A percentile compares a stretch with the other conserved stretches of the same genome.
These are phyloP conservation scores for Thymus quinquecostatus DNA, from an alignment of 257 asterid genomes.

Conservation along the genomic window DNA sequence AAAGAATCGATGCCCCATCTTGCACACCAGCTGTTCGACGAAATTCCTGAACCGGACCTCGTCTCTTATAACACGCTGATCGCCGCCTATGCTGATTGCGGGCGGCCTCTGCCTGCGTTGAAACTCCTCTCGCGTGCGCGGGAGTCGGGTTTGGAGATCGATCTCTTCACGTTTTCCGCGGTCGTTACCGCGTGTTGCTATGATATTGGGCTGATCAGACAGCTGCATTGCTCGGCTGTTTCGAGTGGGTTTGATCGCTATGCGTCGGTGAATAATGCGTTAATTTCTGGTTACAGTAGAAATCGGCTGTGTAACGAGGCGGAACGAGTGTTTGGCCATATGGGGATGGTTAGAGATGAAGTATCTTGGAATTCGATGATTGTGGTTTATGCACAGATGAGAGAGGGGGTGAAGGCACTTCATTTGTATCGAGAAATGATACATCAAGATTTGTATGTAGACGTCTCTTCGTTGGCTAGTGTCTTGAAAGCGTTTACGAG, in stretches of 20 bases:
- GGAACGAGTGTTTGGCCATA: constrained; percentile 47
- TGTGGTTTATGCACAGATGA: constrained; percentile 68
- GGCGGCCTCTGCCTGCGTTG: constrained; percentile 44
- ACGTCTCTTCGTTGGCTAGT: constrained; percentile 78
- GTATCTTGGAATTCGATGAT: constrained; percentile 90
- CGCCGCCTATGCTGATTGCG: constrained; percentile 71
- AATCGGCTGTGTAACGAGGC: constrained; percentile 51
- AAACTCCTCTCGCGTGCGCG: constrained; percentile 47
- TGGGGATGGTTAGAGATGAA: constrained; percentile 62
- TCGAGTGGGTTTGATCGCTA: constrained; percentile 52
- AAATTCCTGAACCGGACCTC: constrained; percentile 74
- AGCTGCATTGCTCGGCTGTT: constrained; percentile 57
- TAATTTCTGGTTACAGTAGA: constrained; percentile 59
- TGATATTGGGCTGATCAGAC: constrained; percentile 44
- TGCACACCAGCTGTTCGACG: constrained; percentile 67
- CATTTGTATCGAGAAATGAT: constrained; percentile 67
- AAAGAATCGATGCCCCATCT: constrained; percentile 49
- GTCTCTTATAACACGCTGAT: constrained; percentile 80
- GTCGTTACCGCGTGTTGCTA: constrained; percentile 54
- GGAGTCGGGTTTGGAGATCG: constrained; percentile 45
- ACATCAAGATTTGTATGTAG: constrained; percentile 44
- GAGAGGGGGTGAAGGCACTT: constrained; percentile 63
- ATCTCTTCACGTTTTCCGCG: constrained; percentile 66
- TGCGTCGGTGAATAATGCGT: constrained; percentile 64
- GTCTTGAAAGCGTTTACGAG: constrained; percentile 70